Conservation (phyloP, 2,329 filamentous ascomycete species). For the Alternaria triticimaculans region DNA sequence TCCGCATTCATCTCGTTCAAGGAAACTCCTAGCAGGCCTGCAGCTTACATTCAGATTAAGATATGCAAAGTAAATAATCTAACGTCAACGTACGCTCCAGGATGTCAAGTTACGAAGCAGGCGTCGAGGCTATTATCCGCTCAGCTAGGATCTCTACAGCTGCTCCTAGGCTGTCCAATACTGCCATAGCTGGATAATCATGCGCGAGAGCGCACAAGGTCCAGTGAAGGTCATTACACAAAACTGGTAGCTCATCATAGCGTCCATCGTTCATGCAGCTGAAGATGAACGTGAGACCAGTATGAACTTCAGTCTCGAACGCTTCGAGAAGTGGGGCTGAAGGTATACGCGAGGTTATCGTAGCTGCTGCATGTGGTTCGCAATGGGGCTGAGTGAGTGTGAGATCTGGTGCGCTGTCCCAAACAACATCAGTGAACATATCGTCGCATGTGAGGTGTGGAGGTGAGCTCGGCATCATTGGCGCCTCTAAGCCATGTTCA, state of each 20-base stretch:
- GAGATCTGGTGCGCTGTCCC: neutral
- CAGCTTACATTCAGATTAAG: neutral
- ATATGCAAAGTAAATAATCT: neutral
- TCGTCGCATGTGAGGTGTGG: neutral
- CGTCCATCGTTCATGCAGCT: constrained; percentile 1
- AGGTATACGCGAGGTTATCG: neutral
- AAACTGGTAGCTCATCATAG: neutral
- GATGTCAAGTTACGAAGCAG: neutral
- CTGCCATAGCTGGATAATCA: neutral
- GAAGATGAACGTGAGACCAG: neutral
- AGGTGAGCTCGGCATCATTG: neutral
- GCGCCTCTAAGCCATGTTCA: neutral
- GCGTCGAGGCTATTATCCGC: neutral
- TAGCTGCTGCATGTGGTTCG: neutral
- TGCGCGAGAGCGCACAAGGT: constrained; percentile 1
- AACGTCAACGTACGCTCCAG: neutral
- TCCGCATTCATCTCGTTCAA: neutral
- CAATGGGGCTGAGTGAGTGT: neutral
- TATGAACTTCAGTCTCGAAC: constrained; percentile 2
- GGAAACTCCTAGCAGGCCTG: neutral
- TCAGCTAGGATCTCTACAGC: constrained; percentile 7
- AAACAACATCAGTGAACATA: constrained; percentile 6
- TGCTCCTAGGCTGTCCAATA: neutral
- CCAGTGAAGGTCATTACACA: constrained; percentile 4
- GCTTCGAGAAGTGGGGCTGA: neutral